Percentiles rank a stretch among this genome's conserved stretches.
Evolutionary conservation across 768 basidiomycete genomes (phyloP).

Genomic region (Tricholoma furcatifolium): DNA sequence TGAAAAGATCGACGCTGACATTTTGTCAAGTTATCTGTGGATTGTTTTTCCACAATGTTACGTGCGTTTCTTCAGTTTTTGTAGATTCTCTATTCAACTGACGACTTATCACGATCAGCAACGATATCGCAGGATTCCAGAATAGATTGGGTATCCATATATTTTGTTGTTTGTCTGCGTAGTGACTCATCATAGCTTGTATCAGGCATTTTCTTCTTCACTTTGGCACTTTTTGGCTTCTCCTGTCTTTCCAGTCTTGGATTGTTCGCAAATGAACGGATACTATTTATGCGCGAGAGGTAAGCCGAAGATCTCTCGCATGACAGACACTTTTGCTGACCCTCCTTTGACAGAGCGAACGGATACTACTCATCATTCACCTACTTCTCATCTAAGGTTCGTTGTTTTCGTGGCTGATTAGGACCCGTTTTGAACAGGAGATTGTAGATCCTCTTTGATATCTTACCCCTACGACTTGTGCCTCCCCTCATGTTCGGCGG

Average conservation of each 20-base stretch:
- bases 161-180: not conserved
- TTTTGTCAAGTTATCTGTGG: constrained; percentile 76
- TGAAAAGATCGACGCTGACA: constrained; percentile 1
- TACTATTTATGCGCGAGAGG: constrained; percentile 98
- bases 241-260: constrained; percentile 93
- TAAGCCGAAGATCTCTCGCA: constrained; percentile 29
- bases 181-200: not conserved
- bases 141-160: constrained; percentile 68
- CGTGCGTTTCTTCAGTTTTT: constrained; percentile 39
- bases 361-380: constrained; percentile 98
- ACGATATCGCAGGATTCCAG: constrained; percentile 97
- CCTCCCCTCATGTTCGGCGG: constrained; percentile 95
- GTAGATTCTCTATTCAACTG: not conserved
- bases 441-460: constrained; percentile 86
- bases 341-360: constrained; percentile 62
- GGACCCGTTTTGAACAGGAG: not conserved
- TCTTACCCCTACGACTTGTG: constrained; percentile 90
- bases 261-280: constrained; percentile 91
- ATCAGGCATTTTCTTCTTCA: constrained; percentile 95
- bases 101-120: constrained; percentile 34
- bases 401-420: not conserved
- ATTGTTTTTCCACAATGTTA: constrained; percentile 88
- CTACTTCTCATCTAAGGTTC: constrained; percentile 92
- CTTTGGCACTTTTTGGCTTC: constrained; percentile 94
- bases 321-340: not conserved